Conservation (phyloP, 2,329 filamentous ascomycete genomes). For the Talaromyces albobiverticillius region DNA sequence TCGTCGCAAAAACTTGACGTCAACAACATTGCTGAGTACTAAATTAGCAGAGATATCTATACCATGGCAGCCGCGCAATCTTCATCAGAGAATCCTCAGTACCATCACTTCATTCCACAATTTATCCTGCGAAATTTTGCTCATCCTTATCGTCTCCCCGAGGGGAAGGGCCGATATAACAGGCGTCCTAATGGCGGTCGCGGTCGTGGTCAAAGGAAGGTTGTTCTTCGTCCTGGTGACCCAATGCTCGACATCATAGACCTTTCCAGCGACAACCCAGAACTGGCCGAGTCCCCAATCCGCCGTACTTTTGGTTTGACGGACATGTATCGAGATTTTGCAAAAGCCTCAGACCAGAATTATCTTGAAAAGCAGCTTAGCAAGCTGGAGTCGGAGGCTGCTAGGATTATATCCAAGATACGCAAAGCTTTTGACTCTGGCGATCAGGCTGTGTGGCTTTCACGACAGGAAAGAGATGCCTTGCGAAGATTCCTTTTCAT, state of each 20-base stretch:
- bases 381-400: slow-evolving; percentile 23
- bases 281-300: slow-evolving; percentile 19
- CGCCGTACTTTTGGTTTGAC: slow-evolving; percentile 24
- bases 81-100: slow-evolving; percentile 16
- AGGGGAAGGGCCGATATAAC: neutral
- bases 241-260: slow-evolving; percentile 23
- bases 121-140: slow-evolving; percentile 35
- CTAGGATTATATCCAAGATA: slow-evolving; percentile 21
- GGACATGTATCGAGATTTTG: slow-evolving; percentile 32
- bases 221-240: slow-evolving; percentile 14
- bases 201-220: slow-evolving; percentile 3
- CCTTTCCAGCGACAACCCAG: slow-evolving; percentile 14
- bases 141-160: slow-evolving; percentile 15
- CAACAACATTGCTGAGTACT: too few species aligned
- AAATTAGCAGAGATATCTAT: neutral
- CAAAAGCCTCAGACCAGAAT: slow-evolving; percentile 20
- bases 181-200: neutral
- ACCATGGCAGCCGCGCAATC: neutral
- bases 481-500: slow-evolving; percentile 48
- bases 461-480: slow-evolving; percentile 31
- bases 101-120: slow-evolving; percentile 36
- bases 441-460: slow-evolving; percentile 24
- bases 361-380: slow-evolving; percentile 27
- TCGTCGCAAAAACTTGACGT: too few species aligned
- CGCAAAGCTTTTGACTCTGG: slow-evolving; percentile 14